phyloP scores from a whole-genome alignment of 495 filamentous ascomycete genomes.

The Copromyces sp. region DNA sequence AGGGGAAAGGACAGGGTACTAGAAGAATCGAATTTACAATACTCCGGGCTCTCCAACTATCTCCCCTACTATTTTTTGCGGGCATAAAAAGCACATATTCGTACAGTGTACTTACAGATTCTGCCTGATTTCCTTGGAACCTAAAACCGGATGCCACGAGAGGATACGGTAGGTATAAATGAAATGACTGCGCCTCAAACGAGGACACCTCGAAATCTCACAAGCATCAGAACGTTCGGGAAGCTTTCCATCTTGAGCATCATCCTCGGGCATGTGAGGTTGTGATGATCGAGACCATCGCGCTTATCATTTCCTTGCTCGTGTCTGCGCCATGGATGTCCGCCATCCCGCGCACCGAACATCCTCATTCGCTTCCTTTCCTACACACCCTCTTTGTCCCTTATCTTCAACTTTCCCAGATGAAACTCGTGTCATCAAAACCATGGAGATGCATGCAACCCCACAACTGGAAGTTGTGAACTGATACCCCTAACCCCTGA shows the following conservation, averaged over 20 bases:
- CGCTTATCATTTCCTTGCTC: background rate
- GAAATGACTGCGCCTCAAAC: background rate
- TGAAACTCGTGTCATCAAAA: background rate
- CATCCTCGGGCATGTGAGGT: background rate
- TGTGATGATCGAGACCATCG: background rate
- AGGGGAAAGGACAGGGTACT: too few relatives aligned
- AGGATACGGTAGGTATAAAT: too few relatives aligned
- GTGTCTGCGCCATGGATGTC: background rate
- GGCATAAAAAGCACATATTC: too few relatives aligned
- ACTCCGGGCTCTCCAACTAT: too few relatives aligned
- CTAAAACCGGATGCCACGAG: too few relatives aligned
- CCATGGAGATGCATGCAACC: background rate
- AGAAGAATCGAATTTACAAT: too few relatives aligned
- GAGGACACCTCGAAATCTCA: too few relatives aligned
- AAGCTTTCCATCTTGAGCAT: background rate
- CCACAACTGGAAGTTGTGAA: background rate
- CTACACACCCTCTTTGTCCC: background rate
- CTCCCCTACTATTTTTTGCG: too few relatives aligned
- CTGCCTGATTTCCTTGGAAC: too few relatives aligned
- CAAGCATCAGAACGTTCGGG: background rate
- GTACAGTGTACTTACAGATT: too few relatives aligned
- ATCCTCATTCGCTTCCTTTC: background rate
- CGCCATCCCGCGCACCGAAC: background rate
- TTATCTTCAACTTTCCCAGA: background rate
- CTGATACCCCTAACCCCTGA: background rate